Percentiles rank a stretch among this genome's conserved stretches.
Conservation (phyloP, 768 basidiomycete genomes). For the Xerocomellus dryophilus region DNA sequence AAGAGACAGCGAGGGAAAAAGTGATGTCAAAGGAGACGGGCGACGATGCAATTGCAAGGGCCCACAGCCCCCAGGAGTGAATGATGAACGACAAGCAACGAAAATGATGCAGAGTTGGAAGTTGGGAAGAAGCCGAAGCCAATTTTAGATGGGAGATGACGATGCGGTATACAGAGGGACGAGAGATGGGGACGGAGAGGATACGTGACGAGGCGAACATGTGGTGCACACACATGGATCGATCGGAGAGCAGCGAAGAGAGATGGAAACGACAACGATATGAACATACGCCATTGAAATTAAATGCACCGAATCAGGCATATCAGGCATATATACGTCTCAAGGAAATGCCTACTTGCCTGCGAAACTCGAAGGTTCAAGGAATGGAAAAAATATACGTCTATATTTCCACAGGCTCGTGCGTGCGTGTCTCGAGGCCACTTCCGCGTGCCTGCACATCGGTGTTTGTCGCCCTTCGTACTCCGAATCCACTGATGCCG, state of each 20-base stretch:
- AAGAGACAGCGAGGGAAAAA: background rate
- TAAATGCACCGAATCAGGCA: conserved; percentile 24
- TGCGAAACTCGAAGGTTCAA: conserved; percentile 5
- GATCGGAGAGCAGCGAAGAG: conserved; percentile 16
- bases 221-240: conserved; percentile 11
- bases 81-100: background rate
- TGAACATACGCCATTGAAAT: conserved; percentile 18
- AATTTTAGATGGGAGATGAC: conserved; percentile 11
- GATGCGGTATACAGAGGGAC: conserved; percentile 29
- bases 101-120: conserved; percentile 3
- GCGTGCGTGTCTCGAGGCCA: conserved; percentile 79
- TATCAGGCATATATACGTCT: conserved; percentile 27
- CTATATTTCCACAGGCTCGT: conserved; percentile 84
- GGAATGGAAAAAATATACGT: conserved; percentile 4
- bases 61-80: background rate
- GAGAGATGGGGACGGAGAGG: background rate
- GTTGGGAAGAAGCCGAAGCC: conserved; percentile 3
- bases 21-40: background rate
- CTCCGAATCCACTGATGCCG: conserved; percentile 69
- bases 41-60: background rate
- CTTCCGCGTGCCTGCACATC: conserved; percentile 50
- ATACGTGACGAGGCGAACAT: conserved; percentile 9
- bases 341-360: conserved; percentile 19
- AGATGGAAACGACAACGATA: conserved; percentile 2
- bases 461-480: conserved; percentile 42